Base-by-base conservation (phyloP, 2,329 filamentous ascomycete genomes). In the Alternaria metachromatica region DNA sequence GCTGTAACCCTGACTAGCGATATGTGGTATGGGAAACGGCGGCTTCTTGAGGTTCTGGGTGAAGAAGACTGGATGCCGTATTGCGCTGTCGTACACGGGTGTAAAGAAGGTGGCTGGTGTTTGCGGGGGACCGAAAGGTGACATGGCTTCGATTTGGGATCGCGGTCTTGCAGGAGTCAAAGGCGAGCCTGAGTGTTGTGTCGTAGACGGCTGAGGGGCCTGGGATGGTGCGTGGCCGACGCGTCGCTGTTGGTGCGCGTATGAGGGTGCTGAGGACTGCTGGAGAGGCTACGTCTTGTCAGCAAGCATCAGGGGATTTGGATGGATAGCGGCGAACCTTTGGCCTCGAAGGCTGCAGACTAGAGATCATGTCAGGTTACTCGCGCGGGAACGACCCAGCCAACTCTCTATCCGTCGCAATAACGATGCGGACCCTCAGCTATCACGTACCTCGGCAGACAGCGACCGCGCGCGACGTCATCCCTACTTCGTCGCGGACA, bases 31-130 rank as follows among this genome's bases (percentile, higher is more conserved):
- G 0, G 81, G 75, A 21, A 84, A 82, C 6, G 88, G 86, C 3
- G 86, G 84, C 70, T 85, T 87, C 62, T 86, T 86, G 55, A 92
- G 80, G 55, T 84, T 84, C 28, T 87, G 83, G 0, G 90, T 91
- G 81, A 94, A 93, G 80, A 94, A 94, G 2, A 93, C 91, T 0
- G 92, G 92, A 69, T 94, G 92, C 25, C 87, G 82, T 43, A 83
- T 84, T 1, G 91, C 87, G 10, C 87, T 82, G 75, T 91, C 85
- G 73, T 85, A 86, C 6, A 76, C 58, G 3, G 68, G 65, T 43
- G 67, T 66, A 20, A 71, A 63, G 44, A 72, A 61, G 15, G 65
- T 56, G 11, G 69, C 41, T 9, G 70, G 58, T 7, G 60, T 53
- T 43, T 71, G 68, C 62, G 65, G 15, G n/a, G 73, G 60, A 28